Evolutionary conservation across 1,284 basidiomycete genomes (phyloP).

Genomic region (Cryptococcus sp.): DNA sequence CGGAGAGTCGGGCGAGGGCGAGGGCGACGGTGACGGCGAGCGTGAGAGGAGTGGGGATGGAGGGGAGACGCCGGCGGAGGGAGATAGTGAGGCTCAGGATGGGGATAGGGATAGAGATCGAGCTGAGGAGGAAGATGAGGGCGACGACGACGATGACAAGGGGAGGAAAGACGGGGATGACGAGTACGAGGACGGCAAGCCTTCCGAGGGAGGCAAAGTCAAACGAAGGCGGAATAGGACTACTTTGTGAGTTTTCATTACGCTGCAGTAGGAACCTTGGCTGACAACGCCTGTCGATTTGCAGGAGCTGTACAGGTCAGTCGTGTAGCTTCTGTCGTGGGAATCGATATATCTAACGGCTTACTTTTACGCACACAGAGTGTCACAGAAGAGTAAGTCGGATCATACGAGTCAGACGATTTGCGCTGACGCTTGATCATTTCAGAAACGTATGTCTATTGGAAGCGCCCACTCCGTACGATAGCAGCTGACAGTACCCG

Average conservation of each 20-base stretch:
- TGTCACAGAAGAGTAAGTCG: conserved; percentile 50
- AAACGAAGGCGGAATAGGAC: conserved; percentile 48
- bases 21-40: conserved; percentile 11
- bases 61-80: conserved; percentile 1
- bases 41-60: conserved; percentile 11
- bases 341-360: not conserved
- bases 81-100: not conserved
- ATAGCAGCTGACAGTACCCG: conserved; percentile 1
- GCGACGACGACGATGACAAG: conserved; percentile 12
- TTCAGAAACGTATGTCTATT: conserved; percentile 42
- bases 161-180: conserved; percentile 11
- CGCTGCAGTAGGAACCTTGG: not conserved
- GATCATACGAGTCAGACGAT: not conserved
- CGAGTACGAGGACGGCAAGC: conserved; percentile 18
- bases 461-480: not conserved
- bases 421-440: conserved; percentile 6
- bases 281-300: not conserved
- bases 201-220: conserved; percentile 29
- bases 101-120: conserved; percentile 3
- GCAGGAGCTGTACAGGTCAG: conserved; percentile 47
- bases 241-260: conserved; percentile 39
- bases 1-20: conserved; percentile 7
- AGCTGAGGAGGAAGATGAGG: conserved; percentile 16
- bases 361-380: conserved; percentile 20
- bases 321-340: not conserved